Base-by-base conservation (phyloP, 495 filamentous ascomycete genomes). In the Cudoniella acicularis region DNA sequence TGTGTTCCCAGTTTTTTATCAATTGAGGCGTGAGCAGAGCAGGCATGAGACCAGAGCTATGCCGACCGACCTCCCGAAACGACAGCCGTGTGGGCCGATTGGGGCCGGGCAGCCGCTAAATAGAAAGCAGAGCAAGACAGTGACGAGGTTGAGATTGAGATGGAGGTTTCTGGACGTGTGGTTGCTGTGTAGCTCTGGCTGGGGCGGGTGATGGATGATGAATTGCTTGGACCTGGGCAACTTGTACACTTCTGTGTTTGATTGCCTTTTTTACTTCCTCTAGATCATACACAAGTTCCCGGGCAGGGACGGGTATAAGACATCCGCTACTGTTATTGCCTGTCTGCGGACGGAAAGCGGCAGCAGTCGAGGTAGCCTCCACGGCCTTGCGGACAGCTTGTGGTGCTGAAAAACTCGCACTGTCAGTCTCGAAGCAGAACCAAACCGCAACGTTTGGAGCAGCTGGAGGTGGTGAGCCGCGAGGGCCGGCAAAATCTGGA, bases 51-150 rank as follows among this genome's bases (percentile, higher is more conserved):
- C 30, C 47, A 21, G 21, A 40, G 25, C 20, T 30, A 49, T 47
- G 26, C 58, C 58, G 43, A 55, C 58, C 58, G 58, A 55, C 49
- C 53, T 58, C 54, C 62, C 62, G 62, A 64, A 50, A 64, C 62
- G 41, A 43, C 11, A 50, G 36, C 56, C 53, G 62, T 57, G 21
- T 57, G 54, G 43, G 49, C 62, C 52, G 62, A 61, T 61, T 57
- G 52, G n/a, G 49, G 24, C 25, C 54, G 54, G 49, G 30, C 43
- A 25, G 30, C 42, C 52, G 41, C 60, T 47, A 6, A 25, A 22
- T 49, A 54, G 26, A 50, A 52, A 27, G 24, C 18, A 36, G 54
- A 54, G 49, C 13, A 18, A 26, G 16, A 47, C 43, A 52, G n/a
- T n/a, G 48, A 50, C 8, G 8, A n/a, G 1, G 23, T 23, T 24